These are phyloP conservation scores for Isatis tinctoria DNA, from an alignment of 345 rosid species.

Conservation along the genomic window DNA sequence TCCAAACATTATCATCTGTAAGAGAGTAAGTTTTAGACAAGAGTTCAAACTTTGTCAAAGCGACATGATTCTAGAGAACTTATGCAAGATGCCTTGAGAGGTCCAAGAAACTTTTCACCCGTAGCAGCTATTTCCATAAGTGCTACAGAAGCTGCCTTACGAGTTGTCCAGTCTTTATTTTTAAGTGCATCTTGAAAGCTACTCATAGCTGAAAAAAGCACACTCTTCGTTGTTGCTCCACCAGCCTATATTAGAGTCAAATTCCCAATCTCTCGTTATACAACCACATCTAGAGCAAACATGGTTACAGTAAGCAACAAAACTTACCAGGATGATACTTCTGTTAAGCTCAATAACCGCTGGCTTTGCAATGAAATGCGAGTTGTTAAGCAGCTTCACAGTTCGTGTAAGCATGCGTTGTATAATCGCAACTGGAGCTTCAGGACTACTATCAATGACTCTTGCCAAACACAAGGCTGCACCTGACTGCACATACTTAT, in stretches of 20 bases:
- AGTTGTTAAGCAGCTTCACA: slow-evolving; percentile 68
- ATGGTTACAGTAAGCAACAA: not conserved
- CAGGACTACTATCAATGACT: slow-evolving; percentile 54
- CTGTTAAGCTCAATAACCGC: slow-evolving; percentile 73
- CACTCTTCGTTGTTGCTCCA: slow-evolving; percentile 60
- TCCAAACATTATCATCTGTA: not conserved
- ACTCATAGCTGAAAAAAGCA: slow-evolving; percentile 60
- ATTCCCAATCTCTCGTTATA: not conserved
- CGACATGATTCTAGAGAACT: slow-evolving; percentile 81
- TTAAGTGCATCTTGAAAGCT: slow-evolving; percentile 77
- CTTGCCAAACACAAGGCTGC: slow-evolving; percentile 84
- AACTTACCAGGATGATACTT: slow-evolving; percentile 67
- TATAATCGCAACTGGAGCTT: slow-evolving; percentile 64
- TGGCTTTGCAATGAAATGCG: slow-evolving; percentile 85
- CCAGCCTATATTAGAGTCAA: slow-evolving; percentile 61
- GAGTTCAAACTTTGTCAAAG: slow-evolving; percentile 74
- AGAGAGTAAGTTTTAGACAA: not conserved
- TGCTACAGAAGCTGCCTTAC: slow-evolving; percentile 87
- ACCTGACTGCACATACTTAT: slow-evolving; percentile 79
- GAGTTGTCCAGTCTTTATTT: slow-evolving; percentile 80
- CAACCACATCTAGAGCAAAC: not conserved
- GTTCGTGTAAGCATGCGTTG: slow-evolving; percentile 73
- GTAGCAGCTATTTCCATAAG: slow-evolving; percentile 69
- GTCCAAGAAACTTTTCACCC: slow-evolving; percentile 59
- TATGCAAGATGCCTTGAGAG: slow-evolving; percentile 68